Base-by-base conservation (phyloP, 2,329 filamentous ascomycete species). In the Neofusicoccum laricinum region DNA sequence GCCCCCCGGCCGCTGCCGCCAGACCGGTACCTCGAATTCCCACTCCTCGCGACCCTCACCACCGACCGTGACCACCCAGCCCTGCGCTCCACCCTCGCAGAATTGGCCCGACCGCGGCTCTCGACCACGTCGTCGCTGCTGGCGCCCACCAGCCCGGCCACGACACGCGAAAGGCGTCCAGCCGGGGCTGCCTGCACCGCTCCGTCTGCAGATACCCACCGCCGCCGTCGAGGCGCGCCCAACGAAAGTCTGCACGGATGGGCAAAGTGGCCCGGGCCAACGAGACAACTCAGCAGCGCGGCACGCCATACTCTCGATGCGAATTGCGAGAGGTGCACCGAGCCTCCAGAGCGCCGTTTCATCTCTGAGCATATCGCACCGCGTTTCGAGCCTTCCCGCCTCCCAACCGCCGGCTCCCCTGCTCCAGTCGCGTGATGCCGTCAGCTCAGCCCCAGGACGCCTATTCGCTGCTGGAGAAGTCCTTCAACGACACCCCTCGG, bases 381-480 rank as follows among this genome's bases (percentile, higher is more conserved):
- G 41, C 41, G 55, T 59, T 59, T 59, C 40, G 41, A 59, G 41
- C 46, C 55, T 46, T 41, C 40, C 55, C 55, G 32, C 40, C 55
- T 36, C n/a, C 17, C 55, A 21, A 58, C 53, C n/a, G 53, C 53
- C 17, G n/a, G n/a, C 40, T 58, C 11, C 21, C 30, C 34, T 55
- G 61, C 30, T 30, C 30, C 21, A 34, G 30, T 10, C 2, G 21
- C 55, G 53, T 53, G 45, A 64, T 64, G 63, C 63, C 63, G 32
- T 64, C 63, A 43, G 63, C 63, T 21, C 63, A 49, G 63, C 67
- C 71, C 2, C 68, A 71, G 65, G 55, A 64, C 51, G 65, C 71
- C 45, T 73, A 73, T 68, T 66, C 69, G 32, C 64, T 72, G 66
- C 73, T 76, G 61, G 72, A 76, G 49, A 70, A 71, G 25, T 72